phyloP scores from a whole-genome alignment of 306 rosid species.

The Cicer pinnatifidum region DNA sequence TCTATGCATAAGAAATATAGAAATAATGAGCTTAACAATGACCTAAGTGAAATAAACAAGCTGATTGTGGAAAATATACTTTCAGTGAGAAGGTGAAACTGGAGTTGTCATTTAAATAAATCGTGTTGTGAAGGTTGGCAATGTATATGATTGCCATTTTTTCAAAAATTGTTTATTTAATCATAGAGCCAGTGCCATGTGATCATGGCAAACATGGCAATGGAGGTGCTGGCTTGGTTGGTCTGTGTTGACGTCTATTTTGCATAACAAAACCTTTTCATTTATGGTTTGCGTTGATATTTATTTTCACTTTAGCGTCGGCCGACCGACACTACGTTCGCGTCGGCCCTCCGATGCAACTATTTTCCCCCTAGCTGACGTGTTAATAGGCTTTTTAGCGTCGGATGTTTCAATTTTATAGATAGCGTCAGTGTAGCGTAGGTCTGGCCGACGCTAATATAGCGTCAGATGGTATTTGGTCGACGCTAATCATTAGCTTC shows the following conservation, averaged over 20 bases:
- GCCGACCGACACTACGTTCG: too few relatives aligned
- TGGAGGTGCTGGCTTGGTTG: slow-evolving; percentile 8
- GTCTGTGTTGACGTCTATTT: not conserved
- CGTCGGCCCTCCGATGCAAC: too few relatives aligned
- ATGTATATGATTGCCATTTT: slow-evolving; percentile 33
- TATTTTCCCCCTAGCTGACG: too few relatives aligned
- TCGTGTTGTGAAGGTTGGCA: slow-evolving; percentile 18
- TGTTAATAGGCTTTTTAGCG: too few relatives aligned
- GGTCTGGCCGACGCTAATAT: too few relatives aligned
- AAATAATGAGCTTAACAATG: slow-evolving; percentile 2
- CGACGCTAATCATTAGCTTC: too few relatives aligned
- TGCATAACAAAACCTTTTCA: slow-evolving; percentile 27
- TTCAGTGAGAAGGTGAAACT: slow-evolving; percentile 38
- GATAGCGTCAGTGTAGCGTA: too few relatives aligned
- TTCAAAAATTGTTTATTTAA: not conserved
- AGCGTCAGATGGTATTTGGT: too few relatives aligned
- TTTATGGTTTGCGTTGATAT: too few relatives aligned
- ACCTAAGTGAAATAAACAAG: slow-evolving; percentile 24
- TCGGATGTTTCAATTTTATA: too few relatives aligned
- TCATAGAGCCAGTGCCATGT: not conserved
- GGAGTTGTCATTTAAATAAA: slow-evolving; percentile 20
- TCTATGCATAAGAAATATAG: too few relatives aligned
- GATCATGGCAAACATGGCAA: slow-evolving; percentile 14
- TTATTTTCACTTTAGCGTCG: too few relatives aligned
- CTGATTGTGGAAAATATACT: slow-evolving; percentile 30